A percentile compares a stretch with the other conserved stretches of the same genome.
phyloP scores from a whole-genome alignment of 2,329 filamentous ascomycete genomes.

The Gremmenia infestans region DNA sequence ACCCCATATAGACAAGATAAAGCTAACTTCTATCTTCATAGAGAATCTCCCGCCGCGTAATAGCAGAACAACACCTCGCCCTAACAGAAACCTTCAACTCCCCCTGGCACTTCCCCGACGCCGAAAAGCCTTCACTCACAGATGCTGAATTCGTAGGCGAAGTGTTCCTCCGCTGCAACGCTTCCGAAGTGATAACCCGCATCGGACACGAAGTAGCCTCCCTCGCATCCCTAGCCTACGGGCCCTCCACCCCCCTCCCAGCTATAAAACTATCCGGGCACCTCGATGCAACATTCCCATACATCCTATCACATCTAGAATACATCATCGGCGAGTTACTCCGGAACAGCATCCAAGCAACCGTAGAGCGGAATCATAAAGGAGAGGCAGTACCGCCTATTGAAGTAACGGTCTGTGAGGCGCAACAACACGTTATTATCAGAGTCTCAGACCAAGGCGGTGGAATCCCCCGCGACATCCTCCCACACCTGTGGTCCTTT shows the following conservation, averaged over 20 bases:
- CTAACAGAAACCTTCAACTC: conserved; percentile 92
- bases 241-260: conserved; percentile 65
- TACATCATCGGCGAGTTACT: conserved; percentile 96
- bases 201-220: conserved; percentile 73
- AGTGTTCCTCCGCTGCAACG: conserved; percentile 89
- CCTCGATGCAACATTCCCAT: conserved; percentile 85
- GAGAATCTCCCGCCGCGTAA: conserved; percentile 92
- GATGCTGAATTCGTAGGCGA: conserved; percentile 87
- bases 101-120: conserved; percentile 81
- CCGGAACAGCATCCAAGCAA: conserved; percentile 89
- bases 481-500: conserved; percentile 95
- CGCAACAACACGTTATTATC: conserved; percentile 91
- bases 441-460: conserved; percentile 93
- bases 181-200: conserved; percentile 79
- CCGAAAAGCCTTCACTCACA: conserved; percentile 39
- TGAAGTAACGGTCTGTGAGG: conserved; percentile 91
- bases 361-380: conserved; percentile 59
- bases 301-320: conserved; percentile 91
- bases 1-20: not conserved
- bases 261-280: conserved; percentile 82
- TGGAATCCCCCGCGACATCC: conserved; percentile 76
- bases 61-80: conserved; percentile 94
- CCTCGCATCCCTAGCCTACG: conserved; percentile 71
- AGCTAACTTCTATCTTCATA: conserved; percentile 33
- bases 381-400: conserved; percentile 55